Evolutionary conservation across 73 alveolate species (phyloP).

Genomic region (Blepharisma japonicum): DNA sequence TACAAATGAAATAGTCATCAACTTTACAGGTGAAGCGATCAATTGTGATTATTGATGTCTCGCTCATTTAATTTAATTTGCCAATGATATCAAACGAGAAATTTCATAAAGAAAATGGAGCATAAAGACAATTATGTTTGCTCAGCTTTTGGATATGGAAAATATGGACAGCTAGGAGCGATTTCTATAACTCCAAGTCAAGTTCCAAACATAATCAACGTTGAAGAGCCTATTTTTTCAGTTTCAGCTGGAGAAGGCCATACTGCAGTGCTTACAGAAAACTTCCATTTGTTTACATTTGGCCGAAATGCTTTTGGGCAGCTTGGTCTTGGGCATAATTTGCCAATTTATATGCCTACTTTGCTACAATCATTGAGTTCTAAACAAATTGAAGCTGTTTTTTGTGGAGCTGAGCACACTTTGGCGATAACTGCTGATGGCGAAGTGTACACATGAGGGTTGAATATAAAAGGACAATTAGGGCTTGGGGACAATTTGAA

Average conservation of each 20-base stretch:
- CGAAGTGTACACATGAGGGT: slow-evolving; percentile 67
- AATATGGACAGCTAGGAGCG: slow-evolving; percentile 2
- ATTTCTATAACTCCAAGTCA: not conserved
- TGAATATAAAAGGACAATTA: slow-evolving; percentile 55
- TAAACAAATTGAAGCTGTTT: slow-evolving; percentile 42
- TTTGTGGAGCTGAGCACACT: slow-evolving; percentile 57
- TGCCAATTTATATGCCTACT: slow-evolving; percentile 46
- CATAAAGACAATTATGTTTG: not conserved
- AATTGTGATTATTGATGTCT: not conserved
- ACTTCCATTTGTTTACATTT: slow-evolving; percentile 80
- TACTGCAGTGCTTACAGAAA: slow-evolving; percentile 59
- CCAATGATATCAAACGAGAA: too few species aligned
- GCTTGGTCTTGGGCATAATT: slow-evolving; percentile 85
- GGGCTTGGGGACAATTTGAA: slow-evolving; percentile 46
- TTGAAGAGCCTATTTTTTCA: slow-evolving; percentile 20
- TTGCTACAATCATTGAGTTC: slow-evolving; percentile 34
- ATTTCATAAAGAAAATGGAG: not conserved
- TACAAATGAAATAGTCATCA: slow-evolving; percentile 14
- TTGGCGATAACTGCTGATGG: slow-evolving; percentile 65
- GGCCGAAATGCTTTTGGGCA: slow-evolving; percentile 89
- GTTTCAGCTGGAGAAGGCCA: slow-evolving; percentile 73
- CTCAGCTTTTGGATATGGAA: slow-evolving; percentile 18
- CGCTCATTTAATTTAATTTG: too few species aligned
- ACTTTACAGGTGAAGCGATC: not conserved
- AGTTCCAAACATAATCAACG: not conserved